phyloP scores from a whole-genome alignment of 2,329 filamentous ascomycete species.

The Teratosphaeria zuluensis region DNA sequence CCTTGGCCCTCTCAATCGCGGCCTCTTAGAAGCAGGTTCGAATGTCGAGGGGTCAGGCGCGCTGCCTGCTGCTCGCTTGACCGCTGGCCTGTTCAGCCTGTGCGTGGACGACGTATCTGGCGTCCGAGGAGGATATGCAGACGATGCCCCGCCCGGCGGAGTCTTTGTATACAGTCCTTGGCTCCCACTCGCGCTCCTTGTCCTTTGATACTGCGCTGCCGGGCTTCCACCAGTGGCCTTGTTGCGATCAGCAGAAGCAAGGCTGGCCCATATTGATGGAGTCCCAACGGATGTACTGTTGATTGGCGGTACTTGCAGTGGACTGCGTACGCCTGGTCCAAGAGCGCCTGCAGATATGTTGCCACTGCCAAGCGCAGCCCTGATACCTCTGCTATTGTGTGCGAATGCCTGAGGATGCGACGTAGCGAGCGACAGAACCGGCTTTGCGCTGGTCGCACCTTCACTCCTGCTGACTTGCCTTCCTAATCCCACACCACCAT shows the following conservation, averaged over 20 bases:
- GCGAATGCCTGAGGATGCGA: background rate
- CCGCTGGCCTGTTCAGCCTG: background rate
- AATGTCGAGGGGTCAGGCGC: background rate
- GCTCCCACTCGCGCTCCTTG: background rate
- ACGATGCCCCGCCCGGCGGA: conserved; percentile 1
- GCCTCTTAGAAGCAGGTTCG: conserved; percentile 2
- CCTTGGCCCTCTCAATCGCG: conserved; percentile 6
- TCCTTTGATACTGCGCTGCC: background rate
- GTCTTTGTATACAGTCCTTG: background rate
- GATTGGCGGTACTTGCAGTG: background rate
- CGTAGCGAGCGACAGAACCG: background rate
- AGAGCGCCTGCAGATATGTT: background rate
- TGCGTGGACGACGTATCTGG: background rate
- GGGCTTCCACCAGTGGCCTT: background rate
- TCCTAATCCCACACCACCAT: background rate
- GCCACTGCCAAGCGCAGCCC: background rate
- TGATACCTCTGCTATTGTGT: background rate
- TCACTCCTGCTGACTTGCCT: background rate
- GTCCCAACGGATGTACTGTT: background rate
- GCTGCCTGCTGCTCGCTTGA: background rate
- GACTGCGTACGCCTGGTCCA: background rate
- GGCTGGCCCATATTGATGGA: background rate
- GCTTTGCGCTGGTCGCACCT: background rate
- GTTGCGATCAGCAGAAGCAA: background rate
- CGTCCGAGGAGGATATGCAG: background rate